These are phyloP conservation scores for Elymus sibiricus DNA, from an alignment of 176 grass and related monocot species.

Conservation along the genomic window DNA sequence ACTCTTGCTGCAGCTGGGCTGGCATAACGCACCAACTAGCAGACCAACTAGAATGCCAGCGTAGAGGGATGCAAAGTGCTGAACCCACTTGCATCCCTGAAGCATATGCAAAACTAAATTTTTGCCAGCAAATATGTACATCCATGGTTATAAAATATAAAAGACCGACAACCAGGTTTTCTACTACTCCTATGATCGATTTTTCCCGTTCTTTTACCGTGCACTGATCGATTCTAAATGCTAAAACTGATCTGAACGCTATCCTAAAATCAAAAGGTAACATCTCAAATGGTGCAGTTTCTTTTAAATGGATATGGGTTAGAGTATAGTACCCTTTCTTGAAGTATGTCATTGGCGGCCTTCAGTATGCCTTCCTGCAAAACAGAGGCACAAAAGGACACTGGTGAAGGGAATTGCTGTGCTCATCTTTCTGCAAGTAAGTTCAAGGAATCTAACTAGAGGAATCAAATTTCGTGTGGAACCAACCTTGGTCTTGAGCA, in stretches of 20 bases:
- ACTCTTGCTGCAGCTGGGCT: not conserved
- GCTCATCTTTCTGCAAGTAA: not conserved
- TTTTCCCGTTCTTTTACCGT: not conserved
- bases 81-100: not conserved
- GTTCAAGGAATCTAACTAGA: not conserved
- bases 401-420: not conserved
- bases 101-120: no score
- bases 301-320: not conserved
- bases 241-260: not conserved
- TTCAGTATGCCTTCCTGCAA: conserved; percentile 67
- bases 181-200: not conserved
- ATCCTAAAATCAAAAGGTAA: not conserved
- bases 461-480: not conserved
- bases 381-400: not conserved
- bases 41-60: not conserved
- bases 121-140: no score
- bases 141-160: no score
- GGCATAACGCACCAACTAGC: no score
- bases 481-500: conserved; percentile 74
- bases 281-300: not conserved
- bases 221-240: not conserved
- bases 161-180: no score
- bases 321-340: conserved; percentile 53
- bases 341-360: conserved; percentile 59
- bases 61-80: not conserved